Percentiles rank a stretch among this genome's conserved stretches.
Conservation (phyloP, 768 basidiomycete genomes). For the Paxillus rubicundulus region DNA sequence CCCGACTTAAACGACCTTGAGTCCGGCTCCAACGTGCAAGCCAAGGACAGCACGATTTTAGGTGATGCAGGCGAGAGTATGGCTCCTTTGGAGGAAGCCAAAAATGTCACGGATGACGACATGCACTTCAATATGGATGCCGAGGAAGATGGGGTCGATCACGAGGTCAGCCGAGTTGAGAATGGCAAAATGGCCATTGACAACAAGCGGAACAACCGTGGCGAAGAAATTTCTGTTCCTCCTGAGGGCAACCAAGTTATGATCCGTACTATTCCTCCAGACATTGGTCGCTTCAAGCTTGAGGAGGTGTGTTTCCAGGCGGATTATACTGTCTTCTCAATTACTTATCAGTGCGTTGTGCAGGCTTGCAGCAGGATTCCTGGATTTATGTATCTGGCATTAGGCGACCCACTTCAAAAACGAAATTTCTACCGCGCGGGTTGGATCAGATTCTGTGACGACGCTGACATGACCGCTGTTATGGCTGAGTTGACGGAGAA, state of each 20-base stretch:
- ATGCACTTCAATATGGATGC: conserved; percentile 70
- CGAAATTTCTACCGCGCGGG: conserved; percentile 93
- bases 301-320: conserved; percentile 64
- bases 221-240: conserved; percentile 66
- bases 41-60: conserved; percentile 47
- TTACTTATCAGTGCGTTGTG: conserved; percentile 6
- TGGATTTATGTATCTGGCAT: conserved; percentile 84
- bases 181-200: conserved; percentile 54
- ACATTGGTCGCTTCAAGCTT: conserved; percentile 83
- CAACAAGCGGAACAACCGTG: conserved; percentile 51
- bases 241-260: conserved; percentile 89
- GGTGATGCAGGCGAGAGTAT: conserved; percentile 37
- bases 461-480: conserved; percentile 75
- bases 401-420: conserved; percentile 91
- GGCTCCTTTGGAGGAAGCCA: conserved; percentile 49
- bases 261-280: conserved; percentile 93
- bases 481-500: conserved; percentile 76
- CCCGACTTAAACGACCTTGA: conserved; percentile 66
- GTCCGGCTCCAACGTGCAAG: conserved; percentile 46
- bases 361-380: conserved; percentile 75
- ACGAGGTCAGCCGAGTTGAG: conserved; percentile 53
- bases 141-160: conserved; percentile 69
- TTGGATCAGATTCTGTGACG: conserved; percentile 85
- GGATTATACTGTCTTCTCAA: conserved; percentile 1
- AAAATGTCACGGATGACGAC: conserved; percentile 60